Evolutionary conservation across 176 grass and related monocot species (phyloP), one percentile per base, ranked within the genome.

Genomic region (Bolboschoenus planiculmis): DNA sequence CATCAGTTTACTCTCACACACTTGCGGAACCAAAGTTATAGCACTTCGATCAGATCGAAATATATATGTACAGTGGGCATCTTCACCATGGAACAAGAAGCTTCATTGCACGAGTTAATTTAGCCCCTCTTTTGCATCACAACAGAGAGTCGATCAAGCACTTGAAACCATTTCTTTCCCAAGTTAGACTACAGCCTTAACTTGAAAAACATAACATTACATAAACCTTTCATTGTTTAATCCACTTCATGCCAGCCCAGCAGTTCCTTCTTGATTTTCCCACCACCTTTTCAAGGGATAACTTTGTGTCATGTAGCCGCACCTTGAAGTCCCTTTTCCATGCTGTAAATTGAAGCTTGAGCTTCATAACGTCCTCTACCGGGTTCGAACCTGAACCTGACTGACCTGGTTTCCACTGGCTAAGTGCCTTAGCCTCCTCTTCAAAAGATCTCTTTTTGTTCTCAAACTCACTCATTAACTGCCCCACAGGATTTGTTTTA

Each of bases 391-490:
- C 16, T 5, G 56, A 65, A 36, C n/a, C 56, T 15, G 72, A 7
- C 21, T 81, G 47, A 34, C 46, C 75, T 2, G 56, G 51, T 72
- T 59, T 72, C 78, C 67, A 55, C 24, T 87, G 54, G 23, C 61
- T 18, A 23, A 82, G 79, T 20, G 13, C 65, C 24, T 35, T 56
- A 33, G 24, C 85, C 44, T 81, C 85, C 47, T 82, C 85, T 51
- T 51, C 78, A 51, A 87, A 82, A 36, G 56, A 56, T 78, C 43
- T 80, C 63, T 76, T 87, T 74, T 82, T 46, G 16, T 80, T 56
- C 47, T 87, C 85, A 59, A 82, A 87, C 36, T 87, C 85, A 44
- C 33, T 87, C 43, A 59, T 62, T 70, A 83, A 46, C 20, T 56
- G 42, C 14, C 55, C 62, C 13, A 79, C 55, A 64, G 62, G 59